These are phyloP conservation scores for Metschnikowia borealis DNA, from an alignment of 805 yeast genomes.

Conservation along the genomic window DNA sequence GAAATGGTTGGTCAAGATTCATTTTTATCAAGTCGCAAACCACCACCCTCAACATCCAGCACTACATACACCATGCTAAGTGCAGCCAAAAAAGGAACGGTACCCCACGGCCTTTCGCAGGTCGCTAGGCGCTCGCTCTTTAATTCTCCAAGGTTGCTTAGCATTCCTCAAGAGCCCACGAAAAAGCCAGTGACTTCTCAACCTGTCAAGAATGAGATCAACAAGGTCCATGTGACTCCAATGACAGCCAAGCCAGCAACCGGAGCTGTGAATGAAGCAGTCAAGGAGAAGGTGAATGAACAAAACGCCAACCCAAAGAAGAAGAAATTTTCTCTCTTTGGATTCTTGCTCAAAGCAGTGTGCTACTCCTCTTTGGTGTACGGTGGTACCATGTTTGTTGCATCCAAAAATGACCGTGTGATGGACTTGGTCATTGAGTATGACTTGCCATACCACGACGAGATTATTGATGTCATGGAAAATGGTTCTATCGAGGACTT, in stretches of 20 bases:
- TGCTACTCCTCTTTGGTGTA: slow-evolving; percentile 28
- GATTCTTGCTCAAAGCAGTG: slow-evolving; percentile 29
- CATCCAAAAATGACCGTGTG: slow-evolving; percentile 41
- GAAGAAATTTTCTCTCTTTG: slow-evolving; percentile 30
- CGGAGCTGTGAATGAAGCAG: slow-evolving; percentile 8
- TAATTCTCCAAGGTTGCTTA: slow-evolving; percentile 11
- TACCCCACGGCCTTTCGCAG: not conserved
- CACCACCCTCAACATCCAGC: slow-evolving; percentile 2
- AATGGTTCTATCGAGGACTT: slow-evolving; percentile 33
- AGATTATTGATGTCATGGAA: slow-evolving; percentile 36
- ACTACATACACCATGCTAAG: slow-evolving; percentile 9
- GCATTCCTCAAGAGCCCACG: slow-evolving; percentile 10
- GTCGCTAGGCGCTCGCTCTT: slow-evolving; percentile 10
- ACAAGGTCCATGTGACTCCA: slow-evolving; percentile 2
- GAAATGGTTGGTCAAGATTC: slow-evolving; percentile 8
- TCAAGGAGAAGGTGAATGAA: slow-evolving; percentile 19
- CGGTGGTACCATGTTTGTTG: slow-evolving; percentile 38
- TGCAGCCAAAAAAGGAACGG: slow-evolving; percentile 9
- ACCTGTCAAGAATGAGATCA: slow-evolving; percentile 13
- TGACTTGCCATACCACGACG: slow-evolving; percentile 41
- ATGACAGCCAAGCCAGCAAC: slow-evolving; percentile 3
- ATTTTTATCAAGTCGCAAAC: not conserved
- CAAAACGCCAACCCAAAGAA: slow-evolving; percentile 16
- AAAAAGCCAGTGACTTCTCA: slow-evolving; percentile 17
- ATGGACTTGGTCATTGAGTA: slow-evolving; percentile 43